A percentile compares a stretch with the other conserved stretches of the same genome.
phyloP scores from a whole-genome alignment of 805 yeast species.

The Metschnikowia borealis region DNA sequence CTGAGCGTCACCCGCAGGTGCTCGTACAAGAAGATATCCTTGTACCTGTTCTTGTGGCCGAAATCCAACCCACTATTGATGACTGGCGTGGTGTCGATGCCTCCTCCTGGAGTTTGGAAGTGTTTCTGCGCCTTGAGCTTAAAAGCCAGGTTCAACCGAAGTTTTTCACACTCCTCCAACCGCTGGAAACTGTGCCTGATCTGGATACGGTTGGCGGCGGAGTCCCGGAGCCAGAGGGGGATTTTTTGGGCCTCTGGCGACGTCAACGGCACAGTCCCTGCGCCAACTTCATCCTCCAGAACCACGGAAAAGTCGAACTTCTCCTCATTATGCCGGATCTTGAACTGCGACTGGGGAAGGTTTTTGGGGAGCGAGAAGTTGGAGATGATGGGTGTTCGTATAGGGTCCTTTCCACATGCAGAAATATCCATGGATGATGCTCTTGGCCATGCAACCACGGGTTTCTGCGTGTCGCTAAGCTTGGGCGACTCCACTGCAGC shows the following conservation, averaged over 20 bases:
- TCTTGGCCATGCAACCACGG: not conserved
- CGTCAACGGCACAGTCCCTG: not conserved
- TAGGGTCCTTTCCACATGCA: not conserved
- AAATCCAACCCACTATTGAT: conserved; percentile 44
- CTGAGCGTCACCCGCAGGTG: conserved; percentile 17
- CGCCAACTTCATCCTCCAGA: conserved; percentile 8
- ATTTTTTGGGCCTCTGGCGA: conserved; percentile 8
- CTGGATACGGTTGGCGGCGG: conserved; percentile 10
- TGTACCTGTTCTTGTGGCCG: conserved; percentile 20
- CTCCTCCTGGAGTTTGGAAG: conserved; percentile 17
- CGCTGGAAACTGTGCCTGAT: conserved; percentile 47
- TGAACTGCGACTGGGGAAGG: conserved; percentile 30
- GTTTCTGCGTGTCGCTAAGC: not conserved
- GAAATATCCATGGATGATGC: not conserved
- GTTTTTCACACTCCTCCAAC: conserved; percentile 67
- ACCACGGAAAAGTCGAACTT: conserved; percentile 15
- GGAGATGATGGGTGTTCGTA: conserved; percentile 39
- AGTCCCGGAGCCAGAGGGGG: conserved; percentile 16
- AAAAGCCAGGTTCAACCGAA: conserved; percentile 46
- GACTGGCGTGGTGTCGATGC: conserved; percentile 29
- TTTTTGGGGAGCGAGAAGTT: conserved; percentile 52
- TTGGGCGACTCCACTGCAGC: not conserved
- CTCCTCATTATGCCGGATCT: conserved; percentile 53
- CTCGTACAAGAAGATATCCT: conserved; percentile 19
- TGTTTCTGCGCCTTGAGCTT: conserved; percentile 2